Conservation (phyloP, 139 green algal genomes). For the Closterium sp. region DNA sequence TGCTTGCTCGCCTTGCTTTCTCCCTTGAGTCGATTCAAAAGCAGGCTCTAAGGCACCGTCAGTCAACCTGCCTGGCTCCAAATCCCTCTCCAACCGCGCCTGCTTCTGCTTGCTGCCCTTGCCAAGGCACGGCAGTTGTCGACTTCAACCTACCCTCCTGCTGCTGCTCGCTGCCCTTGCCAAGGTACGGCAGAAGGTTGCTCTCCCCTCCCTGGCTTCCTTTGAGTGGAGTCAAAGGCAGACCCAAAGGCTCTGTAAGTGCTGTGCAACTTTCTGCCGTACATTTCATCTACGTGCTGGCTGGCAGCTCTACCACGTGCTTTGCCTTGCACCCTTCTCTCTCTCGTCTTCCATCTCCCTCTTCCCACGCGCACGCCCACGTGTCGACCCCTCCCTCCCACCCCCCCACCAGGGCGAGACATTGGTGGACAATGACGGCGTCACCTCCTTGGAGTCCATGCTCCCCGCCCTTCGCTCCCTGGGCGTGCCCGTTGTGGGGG, state of each 20-base stretch:
- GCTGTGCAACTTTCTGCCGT: too few relatives aligned
- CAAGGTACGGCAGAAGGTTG: conserved; percentile 27
- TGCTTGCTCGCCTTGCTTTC: not conserved
- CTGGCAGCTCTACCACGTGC: too few relatives aligned
- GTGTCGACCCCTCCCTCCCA: too few relatives aligned
- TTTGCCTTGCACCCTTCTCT: too few relatives aligned
- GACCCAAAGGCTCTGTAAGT: too few relatives aligned
- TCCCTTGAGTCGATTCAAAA: not conserved
- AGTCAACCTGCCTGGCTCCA: conserved; percentile 64
- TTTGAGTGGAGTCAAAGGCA: too few relatives aligned
- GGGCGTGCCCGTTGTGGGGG: conserved; percentile 76
- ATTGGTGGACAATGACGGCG: conserved; percentile 87
- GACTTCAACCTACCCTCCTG: not conserved
- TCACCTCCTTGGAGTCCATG: conserved; percentile 85
- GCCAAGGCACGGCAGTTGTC: not conserved
- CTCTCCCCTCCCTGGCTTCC: too few relatives aligned
- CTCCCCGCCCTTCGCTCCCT: conserved; percentile 79
- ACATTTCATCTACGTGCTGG: too few relatives aligned
- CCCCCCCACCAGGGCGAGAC: too few relatives aligned
- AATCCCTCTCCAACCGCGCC: conserved; percentile 73
- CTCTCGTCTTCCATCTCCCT: too few relatives aligned
- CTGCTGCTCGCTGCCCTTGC: not conserved
- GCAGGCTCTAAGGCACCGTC: too few relatives aligned
- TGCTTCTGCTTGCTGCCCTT: not conserved
- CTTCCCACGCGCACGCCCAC: too few relatives aligned